These are phyloP conservation scores for Cardamine chenopodiifolia DNA, from an alignment of 345 rosid species.

Conservation along the genomic window DNA sequence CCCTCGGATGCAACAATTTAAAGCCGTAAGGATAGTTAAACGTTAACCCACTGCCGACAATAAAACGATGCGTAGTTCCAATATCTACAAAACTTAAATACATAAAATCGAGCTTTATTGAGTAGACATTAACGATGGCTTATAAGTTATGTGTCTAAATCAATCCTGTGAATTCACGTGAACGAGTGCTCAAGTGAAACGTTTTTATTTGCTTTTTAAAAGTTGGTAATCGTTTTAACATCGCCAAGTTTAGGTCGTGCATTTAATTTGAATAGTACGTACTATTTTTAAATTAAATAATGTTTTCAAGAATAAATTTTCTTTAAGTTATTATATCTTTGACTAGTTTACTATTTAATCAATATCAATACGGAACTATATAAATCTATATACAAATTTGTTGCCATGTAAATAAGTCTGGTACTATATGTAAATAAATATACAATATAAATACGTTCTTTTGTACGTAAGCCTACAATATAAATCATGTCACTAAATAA, in stretches of 20 bases:
- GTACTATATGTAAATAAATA: too few species aligned
- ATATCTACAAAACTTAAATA: slow-evolving; percentile 3
- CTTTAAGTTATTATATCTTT: background rate
- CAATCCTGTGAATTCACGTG: slow-evolving; percentile 8
- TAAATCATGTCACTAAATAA: too few species aligned
- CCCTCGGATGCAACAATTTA: background rate
- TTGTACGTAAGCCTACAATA: too few species aligned
- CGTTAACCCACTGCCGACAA: background rate
- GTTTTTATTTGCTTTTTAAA: background rate
- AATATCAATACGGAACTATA: background rate
- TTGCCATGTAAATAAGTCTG: too few species aligned
- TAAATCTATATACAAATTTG: too few species aligned
- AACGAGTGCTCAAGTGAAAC: slow-evolving; percentile 11
- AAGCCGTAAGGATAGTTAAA: background rate
- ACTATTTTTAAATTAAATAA: background rate
- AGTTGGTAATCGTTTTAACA: background rate
- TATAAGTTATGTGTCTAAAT: background rate
- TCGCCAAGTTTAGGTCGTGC: background rate
- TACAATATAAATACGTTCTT: too few species aligned
- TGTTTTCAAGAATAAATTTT: too few species aligned
- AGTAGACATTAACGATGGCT: background rate
- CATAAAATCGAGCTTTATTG: background rate
- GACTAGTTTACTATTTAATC: background rate
- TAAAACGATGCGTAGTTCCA: slow-evolving; percentile 11
- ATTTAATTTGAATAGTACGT: background rate